Evolutionary conservation across 108 stramenopile genomes (phyloP), one percentile per base, ranked within the genome.

Genomic region (Cyclotella atomus): DNA sequence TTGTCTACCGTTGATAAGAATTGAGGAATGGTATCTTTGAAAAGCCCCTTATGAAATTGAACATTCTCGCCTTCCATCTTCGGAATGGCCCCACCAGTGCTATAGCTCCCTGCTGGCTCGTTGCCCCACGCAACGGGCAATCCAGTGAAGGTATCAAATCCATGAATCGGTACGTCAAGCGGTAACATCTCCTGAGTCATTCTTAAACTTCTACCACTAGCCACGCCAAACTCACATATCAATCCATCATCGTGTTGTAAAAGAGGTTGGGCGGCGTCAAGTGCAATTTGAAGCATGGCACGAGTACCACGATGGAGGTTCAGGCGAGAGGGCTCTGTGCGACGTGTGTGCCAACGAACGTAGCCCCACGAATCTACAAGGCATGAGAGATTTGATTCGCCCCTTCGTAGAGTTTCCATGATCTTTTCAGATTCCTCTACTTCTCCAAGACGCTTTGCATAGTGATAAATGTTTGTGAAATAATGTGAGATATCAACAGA

Each of bases 71-170:
- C 82, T 12, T 87, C 83, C 53, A 84, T 82, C 32, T 79, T 57
- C 5, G 94, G 94, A 25, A 88, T 70, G 10, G 79, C 68, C 8
- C 94, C 94, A 7, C 90, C 91, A 0, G 91, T 95, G 16, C 89
- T 88, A 64, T 92, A 95, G 0, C 88, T 45, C 4, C 94, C 94
- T 14, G 82, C 84, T 6, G 89, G 90, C 66, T 91, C 89, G 23
- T 75, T 83, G 0, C 90, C 90, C 94, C 94, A 95, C 15, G 91
- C 83, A 50, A 89, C 85, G 1, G 94, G 94, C 21, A 95, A 71
- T 33, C 94, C 94, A 0, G 91, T 95, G 64, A 95, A 95, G 3
- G 94, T 95, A 74, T 95, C 94, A 84, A 95, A 95, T 27, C 94
- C 91, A 70, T 95, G 88, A 44, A 92, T 83, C 20, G 65, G 65